Conservation (phyloP, 2,329 filamentous ascomycete genomes). For the Myriosclerotinia curreyana region DNA sequence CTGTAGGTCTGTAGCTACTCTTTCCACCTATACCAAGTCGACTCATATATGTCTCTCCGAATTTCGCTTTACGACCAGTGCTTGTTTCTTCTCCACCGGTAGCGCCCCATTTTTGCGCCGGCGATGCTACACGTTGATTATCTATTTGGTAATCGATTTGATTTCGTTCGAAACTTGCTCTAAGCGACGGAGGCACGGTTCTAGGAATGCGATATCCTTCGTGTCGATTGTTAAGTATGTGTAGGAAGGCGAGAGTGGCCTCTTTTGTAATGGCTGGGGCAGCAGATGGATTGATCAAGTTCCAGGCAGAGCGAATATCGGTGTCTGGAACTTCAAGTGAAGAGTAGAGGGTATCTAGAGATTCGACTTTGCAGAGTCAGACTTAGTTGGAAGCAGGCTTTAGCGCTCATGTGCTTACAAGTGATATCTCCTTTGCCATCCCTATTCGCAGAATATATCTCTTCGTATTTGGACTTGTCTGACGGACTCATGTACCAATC, state of each 20-base stretch:
- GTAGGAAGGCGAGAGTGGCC: slow-evolving; percentile 87
- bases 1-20: slow-evolving; percentile 73
- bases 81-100: slow-evolving; percentile 75
- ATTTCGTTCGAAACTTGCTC: slow-evolving; percentile 89
- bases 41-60: slow-evolving; percentile 93
- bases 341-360: slow-evolving; percentile 80
- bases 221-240: slow-evolving; percentile 94
- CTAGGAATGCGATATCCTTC: slow-evolving; percentile 93
- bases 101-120: slow-evolving; percentile 73
- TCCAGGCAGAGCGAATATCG: slow-evolving; percentile 91
- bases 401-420: slow-evolving; percentile 53
- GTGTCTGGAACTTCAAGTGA: slow-evolving; percentile 70
- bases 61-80: slow-evolving; percentile 91
- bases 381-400: neutral
- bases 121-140: slow-evolving; percentile 60
- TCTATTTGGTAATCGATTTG: slow-evolving; percentile 96
- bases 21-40: slow-evolving; percentile 75
- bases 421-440: slow-evolving; percentile 81
- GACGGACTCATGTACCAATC: slow-evolving; percentile 98
- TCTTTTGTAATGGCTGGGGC: slow-evolving; percentile 86
- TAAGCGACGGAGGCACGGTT: slow-evolving; percentile 84
- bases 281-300: slow-evolving; percentile 91
- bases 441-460: slow-evolving; percentile 91
- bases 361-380: slow-evolving; percentile 55
- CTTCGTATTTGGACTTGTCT: slow-evolving; percentile 92